phyloP scores from a whole-genome alignment of 371 early-diverging fungal genomes.

The Mucor lusitanicus region DNA sequence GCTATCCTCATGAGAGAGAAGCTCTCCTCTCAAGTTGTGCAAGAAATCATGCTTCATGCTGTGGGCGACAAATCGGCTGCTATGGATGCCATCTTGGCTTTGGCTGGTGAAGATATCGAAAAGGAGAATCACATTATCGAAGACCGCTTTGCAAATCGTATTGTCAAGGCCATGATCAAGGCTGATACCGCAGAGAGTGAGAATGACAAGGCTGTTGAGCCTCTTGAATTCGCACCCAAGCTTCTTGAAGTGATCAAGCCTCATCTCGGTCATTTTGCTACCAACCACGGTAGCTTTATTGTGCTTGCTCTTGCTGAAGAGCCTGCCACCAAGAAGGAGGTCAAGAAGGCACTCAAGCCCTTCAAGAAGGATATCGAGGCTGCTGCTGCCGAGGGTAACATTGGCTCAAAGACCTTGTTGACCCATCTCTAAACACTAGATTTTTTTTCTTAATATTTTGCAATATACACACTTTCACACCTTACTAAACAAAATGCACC shows the following conservation, averaged over 20 bases:
- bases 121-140: constrained; percentile 58
- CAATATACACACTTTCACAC: background rate
- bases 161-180: constrained; percentile 61
- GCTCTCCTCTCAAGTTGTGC: constrained; percentile 68
- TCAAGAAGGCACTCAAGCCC: constrained; percentile 34
- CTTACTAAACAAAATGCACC: background rate
- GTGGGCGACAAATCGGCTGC: constrained; percentile 54
- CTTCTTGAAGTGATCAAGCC: constrained; percentile 44
- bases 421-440: constrained; percentile 18
- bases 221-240: constrained; percentile 49
- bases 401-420: constrained; percentile 42
- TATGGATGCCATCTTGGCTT: constrained; percentile 48
- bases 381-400: constrained; percentile 34
- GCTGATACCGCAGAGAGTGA: constrained; percentile 56
- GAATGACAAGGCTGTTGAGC: constrained; percentile 52
- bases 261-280: constrained; percentile 43
- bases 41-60: constrained; percentile 73
- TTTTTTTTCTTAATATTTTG: background rate
- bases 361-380: constrained; percentile 43
- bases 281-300: constrained; percentile 54
- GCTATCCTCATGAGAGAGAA: constrained; percentile 59
- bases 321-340: constrained; percentile 48
- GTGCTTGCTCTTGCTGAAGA: constrained; percentile 66
- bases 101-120: constrained; percentile 50
- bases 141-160: constrained; percentile 59